A percentile compares a stretch with the other conserved stretches of the same genome.
phyloP scores from a whole-genome alignment of 1,284 basidiomycete species.

The Naganishia sp. region DNA sequence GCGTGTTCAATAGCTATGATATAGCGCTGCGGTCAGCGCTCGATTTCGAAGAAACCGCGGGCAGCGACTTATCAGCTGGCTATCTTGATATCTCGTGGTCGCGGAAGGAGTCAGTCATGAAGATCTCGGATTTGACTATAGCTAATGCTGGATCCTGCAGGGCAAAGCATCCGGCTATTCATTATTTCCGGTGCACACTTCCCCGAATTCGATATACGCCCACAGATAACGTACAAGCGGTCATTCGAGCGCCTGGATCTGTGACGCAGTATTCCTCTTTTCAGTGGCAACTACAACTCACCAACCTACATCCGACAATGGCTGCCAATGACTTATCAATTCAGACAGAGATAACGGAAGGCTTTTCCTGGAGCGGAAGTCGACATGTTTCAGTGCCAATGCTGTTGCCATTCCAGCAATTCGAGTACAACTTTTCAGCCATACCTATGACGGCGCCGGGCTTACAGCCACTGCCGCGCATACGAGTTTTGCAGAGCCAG shows the following conservation, averaged over 20 bases:
- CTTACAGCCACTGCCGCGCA: conserved; percentile 41
- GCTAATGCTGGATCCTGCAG: neutral
- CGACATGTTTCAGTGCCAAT: conserved; percentile 38
- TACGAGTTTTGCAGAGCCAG: conserved; percentile 44
- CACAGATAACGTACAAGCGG: conserved; percentile 40
- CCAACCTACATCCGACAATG: conserved; percentile 46
- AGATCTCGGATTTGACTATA: too few species aligned
- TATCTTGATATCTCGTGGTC: conserved; percentile 21
- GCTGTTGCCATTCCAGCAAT: conserved; percentile 37
- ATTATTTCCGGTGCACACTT: conserved; percentile 20
- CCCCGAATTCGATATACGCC: conserved; percentile 22
- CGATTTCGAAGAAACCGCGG: neutral
- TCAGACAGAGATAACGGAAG: conserved; percentile 45
- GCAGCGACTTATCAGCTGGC: neutral
- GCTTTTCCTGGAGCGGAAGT: conserved; percentile 48
- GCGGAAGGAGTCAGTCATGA: conserved; percentile 5
- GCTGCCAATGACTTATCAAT: conserved; percentile 38
- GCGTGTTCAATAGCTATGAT: conserved; percentile 9
- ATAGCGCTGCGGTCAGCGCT: neutral
- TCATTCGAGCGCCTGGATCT: conserved; percentile 34
- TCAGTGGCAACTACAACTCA: conserved; percentile 39
- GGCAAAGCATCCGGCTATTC: conserved; percentile 15
- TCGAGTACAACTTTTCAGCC: conserved; percentile 37
- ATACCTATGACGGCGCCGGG: conserved; percentile 41
- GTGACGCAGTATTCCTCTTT: conserved; percentile 41